These are phyloP conservation scores for Penicillium herquei DNA, from an alignment of 495 filamentous ascomycete genomes.

Conservation along the genomic window DNA sequence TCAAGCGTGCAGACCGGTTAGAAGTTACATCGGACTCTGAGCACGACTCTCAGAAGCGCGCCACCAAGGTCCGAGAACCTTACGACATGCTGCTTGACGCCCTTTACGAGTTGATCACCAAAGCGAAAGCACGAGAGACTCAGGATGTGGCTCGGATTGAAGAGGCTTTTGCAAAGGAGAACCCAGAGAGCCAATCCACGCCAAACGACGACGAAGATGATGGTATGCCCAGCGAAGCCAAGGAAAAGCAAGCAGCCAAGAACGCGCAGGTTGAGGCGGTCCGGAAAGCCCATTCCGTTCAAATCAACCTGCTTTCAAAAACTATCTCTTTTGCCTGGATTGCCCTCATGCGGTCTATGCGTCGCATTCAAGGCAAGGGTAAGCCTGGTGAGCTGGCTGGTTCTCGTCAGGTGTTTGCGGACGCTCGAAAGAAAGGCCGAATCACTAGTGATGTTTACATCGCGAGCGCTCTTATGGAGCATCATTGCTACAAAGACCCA, in stretches of 20 bases:
- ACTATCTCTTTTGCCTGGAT: conserved; percentile 92
- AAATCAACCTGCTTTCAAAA: conserved; percentile 69
- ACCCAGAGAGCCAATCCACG: conserved; percentile 38
- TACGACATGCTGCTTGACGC: conserved; percentile 81
- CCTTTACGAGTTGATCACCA: conserved; percentile 75
- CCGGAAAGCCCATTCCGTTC: conserved; percentile 64
- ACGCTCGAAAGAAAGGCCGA: conserved; percentile 79
- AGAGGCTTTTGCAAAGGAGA: conserved; percentile 46
- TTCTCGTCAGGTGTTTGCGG: conserved; percentile 78
- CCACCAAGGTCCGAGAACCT: conserved; percentile 71
- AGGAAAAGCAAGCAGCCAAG: conserved; percentile 53
- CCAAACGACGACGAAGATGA: conserved; percentile 65
- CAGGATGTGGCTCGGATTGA: conserved; percentile 70
- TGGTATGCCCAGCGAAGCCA: conserved; percentile 54
- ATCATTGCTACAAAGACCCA: conserved; percentile 90
- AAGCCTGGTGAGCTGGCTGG: conserved; percentile 68
- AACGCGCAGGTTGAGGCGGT: conserved; percentile 68
- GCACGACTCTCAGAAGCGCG: conserved; percentile 66
- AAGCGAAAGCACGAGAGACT: conserved; percentile 68
- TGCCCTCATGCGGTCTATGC: conserved; percentile 87
- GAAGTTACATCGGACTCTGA: conserved; percentile 69
- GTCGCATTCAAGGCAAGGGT: conserved; percentile 91
- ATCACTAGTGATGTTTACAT: conserved; percentile 93
- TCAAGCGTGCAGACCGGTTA: conserved; percentile 83
- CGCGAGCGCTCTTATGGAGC: conserved; percentile 86